phyloP scores from a whole-genome alignment of 805 yeast genomes.

The Ogataea angusta region DNA sequence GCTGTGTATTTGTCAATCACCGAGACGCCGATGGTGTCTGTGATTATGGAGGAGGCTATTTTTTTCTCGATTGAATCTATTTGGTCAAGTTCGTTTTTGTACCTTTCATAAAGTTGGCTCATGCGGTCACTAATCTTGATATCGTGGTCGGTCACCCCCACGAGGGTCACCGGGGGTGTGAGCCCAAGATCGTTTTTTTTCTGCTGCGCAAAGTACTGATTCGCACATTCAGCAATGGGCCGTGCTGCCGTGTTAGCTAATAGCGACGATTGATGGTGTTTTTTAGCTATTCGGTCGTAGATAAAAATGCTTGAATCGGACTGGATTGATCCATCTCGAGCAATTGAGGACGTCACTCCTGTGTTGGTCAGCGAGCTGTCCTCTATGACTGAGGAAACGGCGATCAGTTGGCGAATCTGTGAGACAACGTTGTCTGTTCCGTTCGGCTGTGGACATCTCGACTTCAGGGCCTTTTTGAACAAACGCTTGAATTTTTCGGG shows the following conservation, averaged over 20 bases:
- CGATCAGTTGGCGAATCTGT: constrained; percentile 4
- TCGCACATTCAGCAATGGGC: constrained; percentile 34
- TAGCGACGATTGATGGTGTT: constrained; percentile 19
- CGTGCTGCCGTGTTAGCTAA: constrained; percentile 13
- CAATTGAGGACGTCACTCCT: constrained; percentile 46
- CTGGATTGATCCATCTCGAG: constrained; percentile 38
- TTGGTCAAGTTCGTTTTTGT: constrained; percentile 2
- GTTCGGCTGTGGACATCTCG: not conserved
- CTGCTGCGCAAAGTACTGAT: constrained; percentile 25
- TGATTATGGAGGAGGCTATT: constrained; percentile 15
- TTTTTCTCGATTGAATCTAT: not conserved
- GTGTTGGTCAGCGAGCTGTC: constrained; percentile 43
- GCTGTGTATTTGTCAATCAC: constrained; percentile 14
- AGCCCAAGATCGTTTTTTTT: constrained; percentile 21
- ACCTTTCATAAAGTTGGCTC: constrained; percentile 10
- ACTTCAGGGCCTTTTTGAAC: constrained; percentile 1
- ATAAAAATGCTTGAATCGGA: constrained; percentile 43
- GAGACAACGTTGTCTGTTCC: not conserved
- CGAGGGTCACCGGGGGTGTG: constrained; percentile 33
- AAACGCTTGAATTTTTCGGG: constrained; percentile 1
- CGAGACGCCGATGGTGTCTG: constrained; percentile 47
- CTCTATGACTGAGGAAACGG: constrained; percentile 28
- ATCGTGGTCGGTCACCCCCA: constrained; percentile 12
- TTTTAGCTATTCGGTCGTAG: constrained; percentile 9
- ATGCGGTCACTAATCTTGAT: constrained; percentile 11